phyloP scores from a whole-genome alignment of 441 rosid species.

The Capsella rubella region DNA sequence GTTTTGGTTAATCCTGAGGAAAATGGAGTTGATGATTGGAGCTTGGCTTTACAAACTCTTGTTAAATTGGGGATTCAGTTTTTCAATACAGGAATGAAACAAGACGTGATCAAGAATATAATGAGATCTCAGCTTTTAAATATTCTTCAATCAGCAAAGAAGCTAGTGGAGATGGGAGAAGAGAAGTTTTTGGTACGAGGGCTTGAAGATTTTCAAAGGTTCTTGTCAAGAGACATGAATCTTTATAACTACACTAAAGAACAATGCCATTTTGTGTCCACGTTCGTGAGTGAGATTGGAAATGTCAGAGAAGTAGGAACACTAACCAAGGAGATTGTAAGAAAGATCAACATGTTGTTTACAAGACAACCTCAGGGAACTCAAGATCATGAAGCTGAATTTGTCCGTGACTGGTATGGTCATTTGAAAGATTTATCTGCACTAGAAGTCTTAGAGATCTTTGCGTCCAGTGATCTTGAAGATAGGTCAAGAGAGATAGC shows the following conservation, averaged over 20 bases:
- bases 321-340: neutral
- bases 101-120: no score
- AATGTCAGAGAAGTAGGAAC: neutral
- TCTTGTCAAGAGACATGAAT: slow-evolving; percentile 11
- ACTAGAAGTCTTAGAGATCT: neutral
- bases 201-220: slow-evolving; percentile 26
- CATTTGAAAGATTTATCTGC: slow-evolving; percentile 8
- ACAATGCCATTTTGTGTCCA: slow-evolving; percentile 8
- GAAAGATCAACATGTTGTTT: neutral
- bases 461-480: no score
- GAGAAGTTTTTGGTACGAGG: slow-evolving; percentile 16
- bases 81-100: neutral
- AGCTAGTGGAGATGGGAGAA: slow-evolving; percentile 1
- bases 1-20: neutral
- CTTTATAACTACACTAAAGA: neutral
- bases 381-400: neutral
- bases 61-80: slow-evolving; percentile 24
- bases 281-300: neutral
- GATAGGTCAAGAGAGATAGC: neutral
- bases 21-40: neutral
- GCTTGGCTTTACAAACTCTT: slow-evolving; percentile 11
- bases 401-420: neutral
- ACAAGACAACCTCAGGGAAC: neutral
- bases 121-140: neutral
- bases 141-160: neutral